Conservation (phyloP, 495 filamentous ascomycete species). For the Thermochaetoides thermophila region DNA sequence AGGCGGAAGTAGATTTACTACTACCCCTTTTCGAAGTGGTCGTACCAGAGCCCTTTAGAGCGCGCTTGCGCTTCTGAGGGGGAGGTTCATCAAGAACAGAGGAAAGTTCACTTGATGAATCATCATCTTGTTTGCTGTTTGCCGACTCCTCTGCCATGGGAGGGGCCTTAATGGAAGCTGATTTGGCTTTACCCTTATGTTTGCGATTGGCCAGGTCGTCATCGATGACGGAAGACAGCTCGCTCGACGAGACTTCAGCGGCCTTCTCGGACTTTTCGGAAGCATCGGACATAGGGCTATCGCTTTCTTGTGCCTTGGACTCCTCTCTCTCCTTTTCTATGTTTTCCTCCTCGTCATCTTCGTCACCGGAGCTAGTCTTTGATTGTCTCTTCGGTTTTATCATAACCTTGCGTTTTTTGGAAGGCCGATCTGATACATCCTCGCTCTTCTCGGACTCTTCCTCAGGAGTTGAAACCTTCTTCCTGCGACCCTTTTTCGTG, state of each 20-base stretch:
- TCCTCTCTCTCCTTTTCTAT: background rate
- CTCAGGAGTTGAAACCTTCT: conserved; percentile 16
- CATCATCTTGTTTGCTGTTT: conserved; percentile 29
- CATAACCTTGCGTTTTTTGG: conserved; percentile 21
- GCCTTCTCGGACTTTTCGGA: conserved; percentile 11
- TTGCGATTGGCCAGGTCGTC: conserved; percentile 32
- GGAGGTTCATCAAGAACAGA: conserved; percentile 37
- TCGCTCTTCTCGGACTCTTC: conserved; percentile 15
- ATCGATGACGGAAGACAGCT: conserved; percentile 64
- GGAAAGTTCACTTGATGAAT: conserved; percentile 64
- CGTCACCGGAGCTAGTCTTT: conserved; percentile 20
- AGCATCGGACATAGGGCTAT: conserved; percentile 3
- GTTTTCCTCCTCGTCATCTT: conserved; percentile 20
- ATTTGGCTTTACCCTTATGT: conserved; percentile 14
- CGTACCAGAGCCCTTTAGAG: conserved; percentile 7
- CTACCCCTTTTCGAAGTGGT: background rate
- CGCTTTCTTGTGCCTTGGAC: background rate
- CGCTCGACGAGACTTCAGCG: too few relatives aligned
- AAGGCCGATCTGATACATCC: conserved; percentile 1
- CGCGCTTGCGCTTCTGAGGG: conserved; percentile 14
- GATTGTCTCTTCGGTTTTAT: conserved; percentile 20
- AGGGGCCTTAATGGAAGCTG: conserved; percentile 3
- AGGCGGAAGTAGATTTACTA: conserved; percentile 12
- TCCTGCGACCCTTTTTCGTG: conserved; percentile 17
- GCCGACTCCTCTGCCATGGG: conserved; percentile 13